A percentile compares a stretch with the other conserved stretches of the same genome.
Conservation (phyloP, 495 filamentous ascomycete genomes). For the Lasiosphaeris hirsuta region DNA sequence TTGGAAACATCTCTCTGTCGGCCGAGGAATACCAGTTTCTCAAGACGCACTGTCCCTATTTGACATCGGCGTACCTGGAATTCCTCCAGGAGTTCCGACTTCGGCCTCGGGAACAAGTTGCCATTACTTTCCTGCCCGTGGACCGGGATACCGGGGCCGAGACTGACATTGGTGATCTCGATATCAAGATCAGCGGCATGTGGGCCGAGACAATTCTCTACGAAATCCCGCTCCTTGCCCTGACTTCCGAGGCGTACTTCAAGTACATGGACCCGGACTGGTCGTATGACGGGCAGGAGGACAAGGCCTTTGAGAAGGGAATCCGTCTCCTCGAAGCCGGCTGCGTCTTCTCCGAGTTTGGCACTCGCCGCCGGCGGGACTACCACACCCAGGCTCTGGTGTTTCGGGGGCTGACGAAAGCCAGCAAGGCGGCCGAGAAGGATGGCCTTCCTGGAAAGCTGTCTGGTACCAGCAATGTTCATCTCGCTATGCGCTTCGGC, state of each 20-base stretch:
- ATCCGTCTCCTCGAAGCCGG: conserved; percentile 71
- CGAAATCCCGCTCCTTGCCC: conserved; percentile 88
- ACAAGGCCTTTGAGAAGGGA: conserved; percentile 77
- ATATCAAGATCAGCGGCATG: conserved; percentile 69
- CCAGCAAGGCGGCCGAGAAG: conserved; percentile 62
- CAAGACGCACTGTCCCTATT: conserved; percentile 74
- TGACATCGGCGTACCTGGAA: conserved; percentile 69
- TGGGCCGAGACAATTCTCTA: conserved; percentile 98
- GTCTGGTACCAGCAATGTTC: conserved; percentile 91
- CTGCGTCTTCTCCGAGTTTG: conserved; percentile 91
- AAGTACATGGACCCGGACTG: conserved; percentile 89
- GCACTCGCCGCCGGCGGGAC: conserved; percentile 80
- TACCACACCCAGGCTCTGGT: conserved; percentile 94
- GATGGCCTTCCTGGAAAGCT: conserved; percentile 65
- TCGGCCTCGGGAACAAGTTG: conserved; percentile 73
- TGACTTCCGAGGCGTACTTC: conserved; percentile 96
- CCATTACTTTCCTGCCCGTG: conserved; percentile 62
- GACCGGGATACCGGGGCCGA: conserved; percentile 61
- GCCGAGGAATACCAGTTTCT: conserved; percentile 76
- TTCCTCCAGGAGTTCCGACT: conserved; percentile 81
- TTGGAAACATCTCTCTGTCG: conserved; percentile 72
- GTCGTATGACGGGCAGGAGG: conserved; percentile 78
- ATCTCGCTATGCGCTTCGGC: conserved; percentile 89
- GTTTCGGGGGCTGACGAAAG: conserved; percentile 73
- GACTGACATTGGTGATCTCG: conserved; percentile 67